Percentiles rank a stretch among this genome's conserved stretches.
These are phyloP conservation scores for Euclidium syriacum DNA, from an alignment of 345 rosid species.

Conservation along the genomic window DNA sequence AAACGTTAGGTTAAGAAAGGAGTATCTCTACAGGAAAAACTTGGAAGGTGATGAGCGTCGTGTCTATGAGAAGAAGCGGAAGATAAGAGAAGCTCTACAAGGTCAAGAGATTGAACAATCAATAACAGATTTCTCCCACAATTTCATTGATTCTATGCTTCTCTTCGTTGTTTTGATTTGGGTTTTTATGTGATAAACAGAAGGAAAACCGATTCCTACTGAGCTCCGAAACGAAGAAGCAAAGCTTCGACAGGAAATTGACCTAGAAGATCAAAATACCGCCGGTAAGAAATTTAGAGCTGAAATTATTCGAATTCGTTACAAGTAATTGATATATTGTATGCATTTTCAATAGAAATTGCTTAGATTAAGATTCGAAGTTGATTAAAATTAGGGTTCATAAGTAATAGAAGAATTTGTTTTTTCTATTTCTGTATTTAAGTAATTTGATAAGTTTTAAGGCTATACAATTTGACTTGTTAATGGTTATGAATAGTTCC, in stretches of 20 bases:
- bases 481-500: slow-evolving; percentile 44
- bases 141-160: background rate
- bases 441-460: background rate
- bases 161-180: background rate
- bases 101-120: slow-evolving; percentile 33
- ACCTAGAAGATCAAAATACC: slow-evolving; percentile 79
- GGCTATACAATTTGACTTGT: too few relatives aligned
- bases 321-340: background rate
- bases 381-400: too few relatives aligned
- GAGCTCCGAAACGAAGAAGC: slow-evolving; percentile 86
- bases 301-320: background rate
- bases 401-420: background rate
- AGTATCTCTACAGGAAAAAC: slow-evolving; percentile 83
- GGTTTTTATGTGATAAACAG: slow-evolving; percentile 32
- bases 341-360: background rate
- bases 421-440: background rate
- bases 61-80: slow-evolving; percentile 76
- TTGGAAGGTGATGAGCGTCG: slow-evolving; percentile 86
- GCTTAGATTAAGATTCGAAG: too few relatives aligned
- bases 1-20: slow-evolving; percentile 66
- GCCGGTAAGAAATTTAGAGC: slow-evolving; percentile 33
- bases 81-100: slow-evolving; percentile 77
- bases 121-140: background rate
- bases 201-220: slow-evolving; percentile 93
- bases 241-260: slow-evolving; percentile 76